Conservation (phyloP, 1,284 basidiomycete species). For the Trametes pubescens region DNA sequence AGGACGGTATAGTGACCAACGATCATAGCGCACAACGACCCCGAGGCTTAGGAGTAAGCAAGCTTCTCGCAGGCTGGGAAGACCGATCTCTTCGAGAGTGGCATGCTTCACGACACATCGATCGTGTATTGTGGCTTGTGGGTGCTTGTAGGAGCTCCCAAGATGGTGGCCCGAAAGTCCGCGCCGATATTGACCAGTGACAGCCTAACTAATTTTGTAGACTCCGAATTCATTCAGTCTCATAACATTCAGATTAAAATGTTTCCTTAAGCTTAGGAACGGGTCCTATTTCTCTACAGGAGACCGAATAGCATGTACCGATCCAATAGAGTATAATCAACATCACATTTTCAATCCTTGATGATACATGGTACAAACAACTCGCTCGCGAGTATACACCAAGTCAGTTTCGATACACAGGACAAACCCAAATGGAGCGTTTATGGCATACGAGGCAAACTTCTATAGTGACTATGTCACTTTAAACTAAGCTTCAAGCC, state of each 20-base stretch:
- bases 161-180: too few species aligned
- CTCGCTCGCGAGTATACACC: conserved; percentile 7
- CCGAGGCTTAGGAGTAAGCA: background rate
- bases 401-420: background rate
- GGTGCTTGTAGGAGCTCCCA: background rate
- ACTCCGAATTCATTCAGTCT: too few species aligned
- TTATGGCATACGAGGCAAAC: background rate
- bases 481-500: background rate
- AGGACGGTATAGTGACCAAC: background rate
- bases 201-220: too few species aligned
- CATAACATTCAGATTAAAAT: too few species aligned
- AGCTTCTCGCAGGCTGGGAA: background rate
- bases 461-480: background rate
- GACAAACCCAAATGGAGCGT: background rate
- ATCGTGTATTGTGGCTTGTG: background rate
- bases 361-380: conserved; percentile 2
- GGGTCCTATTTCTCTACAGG: too few species aligned
- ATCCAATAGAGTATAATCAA: background rate
- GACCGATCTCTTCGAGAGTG: background rate
- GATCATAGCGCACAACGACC: background rate
- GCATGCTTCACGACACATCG: background rate
- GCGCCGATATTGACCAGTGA: too few species aligned
- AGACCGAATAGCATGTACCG: background rate
- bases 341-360: background rate
- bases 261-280: too few species aligned